Percentiles rank a stretch among this genome's conserved stretches.
These are phyloP conservation scores for Beauveria medogensis DNA, from an alignment of 2,329 filamentous ascomycete genomes.

Conservation along the genomic window DNA sequence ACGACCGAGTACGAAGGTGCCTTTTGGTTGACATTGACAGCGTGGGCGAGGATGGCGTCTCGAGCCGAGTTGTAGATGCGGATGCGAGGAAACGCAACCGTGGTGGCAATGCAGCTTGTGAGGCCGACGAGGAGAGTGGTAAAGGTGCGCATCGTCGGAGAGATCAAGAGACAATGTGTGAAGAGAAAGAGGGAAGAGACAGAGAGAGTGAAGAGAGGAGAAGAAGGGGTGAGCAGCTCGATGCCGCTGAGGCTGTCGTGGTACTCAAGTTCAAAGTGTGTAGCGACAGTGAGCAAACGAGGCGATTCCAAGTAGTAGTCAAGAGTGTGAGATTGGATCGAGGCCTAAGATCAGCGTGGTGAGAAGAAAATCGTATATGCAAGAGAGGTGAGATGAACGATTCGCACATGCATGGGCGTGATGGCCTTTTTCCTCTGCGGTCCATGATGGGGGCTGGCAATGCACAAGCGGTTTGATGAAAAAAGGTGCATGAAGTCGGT, in stretches of 20 bases:
- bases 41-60: not conserved
- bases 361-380: not conserved
- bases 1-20: conserved; percentile 32
- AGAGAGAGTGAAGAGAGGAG: not conserved
- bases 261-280: not conserved
- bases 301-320: not conserved
- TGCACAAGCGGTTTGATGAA: not conserved
- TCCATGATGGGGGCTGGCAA: not conserved
- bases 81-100: conserved; percentile 22
- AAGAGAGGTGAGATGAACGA: not conserved
- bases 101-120: conserved; percentile 19
- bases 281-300: not conserved
- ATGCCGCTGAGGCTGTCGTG: not conserved
- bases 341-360: not conserved
- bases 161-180: not conserved
- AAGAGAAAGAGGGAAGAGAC: not conserved
- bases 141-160: conserved; percentile 22
- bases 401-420: conserved; percentile 1
- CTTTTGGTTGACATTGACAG: conserved; percentile 1
- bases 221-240: not conserved
- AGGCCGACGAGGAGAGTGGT: conserved; percentile 24
- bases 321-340: not conserved
- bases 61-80: conserved; percentile 13
- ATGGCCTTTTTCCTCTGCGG: conserved; percentile 6
- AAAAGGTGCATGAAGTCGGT: not conserved